These are phyloP conservation scores for Auricularia sp. DNA, from an alignment of 768 basidiomycete genomes.

Conservation along the genomic window DNA sequence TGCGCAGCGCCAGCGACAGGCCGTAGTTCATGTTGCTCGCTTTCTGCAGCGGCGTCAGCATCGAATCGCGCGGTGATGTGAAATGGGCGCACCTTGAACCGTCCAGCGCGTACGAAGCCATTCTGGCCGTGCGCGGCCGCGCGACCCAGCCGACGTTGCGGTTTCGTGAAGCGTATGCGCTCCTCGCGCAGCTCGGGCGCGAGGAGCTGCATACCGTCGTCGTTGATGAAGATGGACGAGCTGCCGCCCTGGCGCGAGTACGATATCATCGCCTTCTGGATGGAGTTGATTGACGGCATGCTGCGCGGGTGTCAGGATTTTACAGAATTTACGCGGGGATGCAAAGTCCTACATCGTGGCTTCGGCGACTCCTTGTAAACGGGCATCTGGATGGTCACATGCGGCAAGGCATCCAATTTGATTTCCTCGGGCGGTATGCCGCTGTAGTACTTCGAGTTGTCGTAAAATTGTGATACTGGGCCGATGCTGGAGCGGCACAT, in stretches of 20 bases:
- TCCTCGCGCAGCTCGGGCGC: slow-evolving; percentile 17
- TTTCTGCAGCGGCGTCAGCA: slow-evolving; percentile 80
- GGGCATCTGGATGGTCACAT: slow-evolving; percentile 47
- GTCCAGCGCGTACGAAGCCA: slow-evolving; percentile 63
- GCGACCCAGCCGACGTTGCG: slow-evolving; percentile 76
- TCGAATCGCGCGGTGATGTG: slow-evolving; percentile 20
- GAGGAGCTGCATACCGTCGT: slow-evolving; percentile 41
- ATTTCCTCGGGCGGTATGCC: slow-evolving; percentile 29
- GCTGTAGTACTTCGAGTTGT: slow-evolving; percentile 48
- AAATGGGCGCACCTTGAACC: slow-evolving; percentile 48
- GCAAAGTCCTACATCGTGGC: slow-evolving; percentile 26
- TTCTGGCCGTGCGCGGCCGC: slow-evolving; percentile 34
- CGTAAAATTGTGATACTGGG: slow-evolving; percentile 41
- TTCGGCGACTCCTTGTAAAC: slow-evolving; percentile 47
- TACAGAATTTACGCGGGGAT: no score
- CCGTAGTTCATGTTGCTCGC: slow-evolving; percentile 92
- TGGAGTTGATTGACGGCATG: slow-evolving; percentile 35
- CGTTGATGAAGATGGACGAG: slow-evolving; percentile 50
- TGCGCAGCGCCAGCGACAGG: slow-evolving; percentile 50
- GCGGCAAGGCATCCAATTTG: slow-evolving; percentile 35
- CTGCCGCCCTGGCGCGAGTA: slow-evolving; percentile 46
- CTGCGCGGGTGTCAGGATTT: no score
- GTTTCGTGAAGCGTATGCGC: slow-evolving; percentile 33
- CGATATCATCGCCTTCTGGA: slow-evolving; percentile 28
- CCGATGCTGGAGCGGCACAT: slow-evolving; percentile 26